phyloP scores from a whole-genome alignment of 805 yeast species.

The Kluyveromyces aestuarii region DNA sequence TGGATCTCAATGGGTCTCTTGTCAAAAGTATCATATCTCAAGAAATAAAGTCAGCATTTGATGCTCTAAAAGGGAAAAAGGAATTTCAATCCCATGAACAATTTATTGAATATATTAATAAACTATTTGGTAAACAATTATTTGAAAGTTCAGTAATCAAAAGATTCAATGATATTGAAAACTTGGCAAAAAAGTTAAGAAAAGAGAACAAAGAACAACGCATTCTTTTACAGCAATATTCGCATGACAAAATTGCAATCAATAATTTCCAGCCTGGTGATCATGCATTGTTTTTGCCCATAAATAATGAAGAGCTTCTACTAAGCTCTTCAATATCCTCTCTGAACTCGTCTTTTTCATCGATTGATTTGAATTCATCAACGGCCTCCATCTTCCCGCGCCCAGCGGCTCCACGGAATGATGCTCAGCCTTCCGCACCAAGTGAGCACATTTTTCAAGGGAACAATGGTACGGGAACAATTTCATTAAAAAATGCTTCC shows the following conservation, averaged over 20 bases:
- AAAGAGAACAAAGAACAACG: conserved; percentile 38
- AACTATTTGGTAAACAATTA: conserved; percentile 21
- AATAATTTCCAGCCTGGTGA: conserved; percentile 63
- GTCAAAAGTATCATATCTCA: conserved; percentile 42
- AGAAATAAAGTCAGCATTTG: conserved; percentile 13
- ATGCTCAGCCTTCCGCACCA: neutral
- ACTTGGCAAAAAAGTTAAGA: conserved; percentile 75
- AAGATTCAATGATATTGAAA: conserved; percentile 83
- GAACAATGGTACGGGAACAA: neutral
- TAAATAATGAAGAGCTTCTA: conserved; percentile 38
- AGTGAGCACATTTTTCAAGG: neutral
- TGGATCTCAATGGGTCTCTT: conserved; percentile 28
- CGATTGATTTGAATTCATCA: conserved; percentile 18
- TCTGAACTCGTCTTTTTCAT: conserved; percentile 26
- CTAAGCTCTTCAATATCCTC: conserved; percentile 18
- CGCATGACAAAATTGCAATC: conserved; percentile 48
- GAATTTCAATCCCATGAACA: conserved; percentile 9
- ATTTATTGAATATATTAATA: conserved; percentile 12
- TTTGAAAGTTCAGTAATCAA: conserved; percentile 45
- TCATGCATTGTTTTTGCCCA: conserved; percentile 77
- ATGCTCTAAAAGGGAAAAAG: conserved; percentile 5
- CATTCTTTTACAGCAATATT: conserved; percentile 19
- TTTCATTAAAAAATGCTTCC: neutral
- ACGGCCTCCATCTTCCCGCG: neutral
- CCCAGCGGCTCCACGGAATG: neutral